Base-by-base conservation (phyloP, 192 early-diverging fungal genomes). In the Geranomyces michiganensis region DNA sequence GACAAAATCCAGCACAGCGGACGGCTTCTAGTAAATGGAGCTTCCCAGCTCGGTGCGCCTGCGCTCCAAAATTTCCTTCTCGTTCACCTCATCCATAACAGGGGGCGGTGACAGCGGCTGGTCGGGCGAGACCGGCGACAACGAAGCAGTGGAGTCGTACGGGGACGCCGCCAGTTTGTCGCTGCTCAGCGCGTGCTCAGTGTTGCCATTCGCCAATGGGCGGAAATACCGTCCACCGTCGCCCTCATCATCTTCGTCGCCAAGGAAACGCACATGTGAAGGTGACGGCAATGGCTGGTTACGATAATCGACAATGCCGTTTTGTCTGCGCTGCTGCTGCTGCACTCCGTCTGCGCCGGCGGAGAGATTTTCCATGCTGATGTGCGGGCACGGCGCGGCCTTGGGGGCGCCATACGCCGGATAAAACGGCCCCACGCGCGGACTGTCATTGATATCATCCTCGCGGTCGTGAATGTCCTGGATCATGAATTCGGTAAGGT, bases 11-110 rank as follows among this genome's bases (percentile, higher is more conserved):
- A n/a, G n/a, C n/a, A n/a, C n/a, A n/a, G n/a, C n/a, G n/a, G n/a
- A n/a, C n/a, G n/a, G n/a, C n/a, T 41, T 41, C 36, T 41, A 41
- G 41, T 67, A 74, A n/a, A 74, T 30, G 19, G 31, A 43, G 32
- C 55, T 67, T 29, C 58, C 80, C 33, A 82, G 51, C 58, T 71
- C 65, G 14, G 41, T 75, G 24, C 75, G 45, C 59, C 77, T 65
- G 32, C 80, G 31, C 67, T 82, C 77, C 58, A 82, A 64, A 19
- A 82, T 62, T 26, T 73, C 61, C 67, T 79, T 68, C 48, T 78
- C 77, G n/a, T 64, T 51, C 29, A 82, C 77, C 63, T 72, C 72
- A 8, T 76, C 77, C 46, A 74, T 62, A 19, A 64, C 43, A 30
- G 70, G 70, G 0, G 43, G 22, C 19, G 51, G 65, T 4, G 51